Evolutionary conservation across 306 rosid species (phyloP), one percentile per base, ranked within the genome.

Genomic region (Hippophae gyantsensis): DNA sequence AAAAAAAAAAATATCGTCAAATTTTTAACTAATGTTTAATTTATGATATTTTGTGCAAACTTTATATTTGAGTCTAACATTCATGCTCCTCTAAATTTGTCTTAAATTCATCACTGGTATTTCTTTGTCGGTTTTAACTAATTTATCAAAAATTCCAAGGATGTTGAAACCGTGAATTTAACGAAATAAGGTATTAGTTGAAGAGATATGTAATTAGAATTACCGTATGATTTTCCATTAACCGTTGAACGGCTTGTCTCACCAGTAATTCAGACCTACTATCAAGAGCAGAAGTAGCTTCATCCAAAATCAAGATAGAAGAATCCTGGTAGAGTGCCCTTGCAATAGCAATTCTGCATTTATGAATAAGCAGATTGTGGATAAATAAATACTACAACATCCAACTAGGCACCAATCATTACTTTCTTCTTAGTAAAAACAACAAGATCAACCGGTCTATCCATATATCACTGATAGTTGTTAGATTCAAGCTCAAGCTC

Each of bases 221-320:
- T 74, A 90, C 96, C 3, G 97, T 87, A 56, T 69, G 96, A 69
- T 85, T 87, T 74, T 81, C 76, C 96, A 85, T 85, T 81, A 90
- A 59, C 25, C 75, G 84, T 68, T 78, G 72, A 42, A 90, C 72
- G 46, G 95, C 97, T 76, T 87, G 81, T 72, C 89, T 65, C 78
- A 81, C 95, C 69, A 79, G 54, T 56, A 74, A 68, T 80, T 90
- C 97, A 54, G 95, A 83, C 75, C 66, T 79, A 65, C 89, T 81
- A 72, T 90, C 97, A 51, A 90, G 74, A 63, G 96, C 86, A 52
- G 97, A 90, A 59, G 95, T 90, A 58, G 96, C 96, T 75, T 90
- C 97, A 44, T 90, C 95, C 72, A 90, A 76, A 63, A 90, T 80
- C 52, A 90, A 78, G 44, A 87, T 72, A 38, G 94, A 79, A 68